Conservation (phyloP, 305 asterid species). For the Plantago coronopus region DNA sequence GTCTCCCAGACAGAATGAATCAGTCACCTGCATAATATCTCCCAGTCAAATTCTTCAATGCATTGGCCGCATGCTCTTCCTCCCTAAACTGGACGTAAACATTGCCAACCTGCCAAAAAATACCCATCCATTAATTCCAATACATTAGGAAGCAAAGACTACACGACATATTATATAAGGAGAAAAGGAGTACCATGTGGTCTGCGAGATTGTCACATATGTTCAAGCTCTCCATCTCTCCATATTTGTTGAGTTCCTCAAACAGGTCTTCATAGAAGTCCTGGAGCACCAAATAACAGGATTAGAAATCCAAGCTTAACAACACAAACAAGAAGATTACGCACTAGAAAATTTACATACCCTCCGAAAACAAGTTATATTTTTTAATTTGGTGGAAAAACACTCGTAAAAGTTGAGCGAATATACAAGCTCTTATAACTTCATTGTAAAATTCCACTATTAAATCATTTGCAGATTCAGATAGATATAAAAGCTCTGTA, state of each 20-base stretch:
- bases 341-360: no score
- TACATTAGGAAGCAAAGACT: not conserved
- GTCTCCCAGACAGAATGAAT: no score
- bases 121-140: not conserved
- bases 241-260: conserved; percentile 87
- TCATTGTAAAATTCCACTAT: no score
- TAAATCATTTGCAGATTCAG: no score
- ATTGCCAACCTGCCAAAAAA: conserved; percentile 76
- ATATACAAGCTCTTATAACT: no score
- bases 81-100: conserved; percentile 95
- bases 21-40: conserved; percentile 85
- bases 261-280: conserved; percentile 92
- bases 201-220: conserved; percentile 98
- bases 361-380: no score
- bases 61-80: conserved; percentile 93
- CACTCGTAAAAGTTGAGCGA: no score
- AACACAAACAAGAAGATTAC: not conserved
- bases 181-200: conserved; percentile 61
- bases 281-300: conserved; percentile 30
- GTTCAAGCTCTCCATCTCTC: conserved; percentile 89
- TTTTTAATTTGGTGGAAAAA: no score
- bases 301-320: not conserved
- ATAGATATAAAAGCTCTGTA: no score
- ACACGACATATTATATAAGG: not conserved
- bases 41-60: conserved; percentile 77